These are phyloP conservation scores for Gonium pectorale DNA, from an alignment of 139 green algal genomes.

Conservation along the genomic window DNA sequence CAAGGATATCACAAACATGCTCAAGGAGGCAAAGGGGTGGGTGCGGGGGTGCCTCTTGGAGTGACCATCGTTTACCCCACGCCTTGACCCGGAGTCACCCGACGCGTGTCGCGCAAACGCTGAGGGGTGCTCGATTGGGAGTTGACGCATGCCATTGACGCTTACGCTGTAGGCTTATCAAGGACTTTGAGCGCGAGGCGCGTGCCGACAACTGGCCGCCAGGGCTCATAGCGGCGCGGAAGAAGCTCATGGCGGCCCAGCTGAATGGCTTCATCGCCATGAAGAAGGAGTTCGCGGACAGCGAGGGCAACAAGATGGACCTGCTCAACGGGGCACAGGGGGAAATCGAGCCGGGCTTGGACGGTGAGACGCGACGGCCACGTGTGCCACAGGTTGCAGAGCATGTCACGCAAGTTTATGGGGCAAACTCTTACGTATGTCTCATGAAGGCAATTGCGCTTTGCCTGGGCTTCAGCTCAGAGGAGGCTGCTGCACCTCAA, in stretches of 20 bases:
- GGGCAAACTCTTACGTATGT: no score
- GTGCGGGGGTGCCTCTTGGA: no score
- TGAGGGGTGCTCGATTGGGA: no score
- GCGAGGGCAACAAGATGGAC: conserved; percentile 48
- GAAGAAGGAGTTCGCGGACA: conserved; percentile 77
- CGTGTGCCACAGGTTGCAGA: no score
- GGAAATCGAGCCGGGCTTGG: conserved; percentile 36
- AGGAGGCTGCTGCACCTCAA: no score
- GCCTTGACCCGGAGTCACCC: no score
- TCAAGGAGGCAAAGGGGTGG: conserved; percentile 87
- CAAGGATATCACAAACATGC: conserved; percentile 78
- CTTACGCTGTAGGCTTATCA: conserved; percentile 86
- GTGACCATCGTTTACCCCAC: no score
- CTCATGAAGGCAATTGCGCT: no score
- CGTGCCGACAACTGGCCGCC: conserved; percentile 79
- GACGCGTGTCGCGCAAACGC: no score
- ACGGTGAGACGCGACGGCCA: conserved; percentile 38
- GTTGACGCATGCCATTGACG: no score
- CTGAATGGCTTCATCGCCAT: conserved; percentile 85
- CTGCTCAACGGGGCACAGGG: conserved; percentile 52
- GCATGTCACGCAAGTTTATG: no score
- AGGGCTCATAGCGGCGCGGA: conserved; percentile 71
- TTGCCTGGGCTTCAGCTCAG: no score
- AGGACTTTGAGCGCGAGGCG: conserved; percentile 92
- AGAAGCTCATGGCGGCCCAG: conserved; percentile 79